Base-by-base conservation (phyloP, 2,329 filamentous ascomycete genomes). In the Stagonosporopsis cucurbitacearum region DNA sequence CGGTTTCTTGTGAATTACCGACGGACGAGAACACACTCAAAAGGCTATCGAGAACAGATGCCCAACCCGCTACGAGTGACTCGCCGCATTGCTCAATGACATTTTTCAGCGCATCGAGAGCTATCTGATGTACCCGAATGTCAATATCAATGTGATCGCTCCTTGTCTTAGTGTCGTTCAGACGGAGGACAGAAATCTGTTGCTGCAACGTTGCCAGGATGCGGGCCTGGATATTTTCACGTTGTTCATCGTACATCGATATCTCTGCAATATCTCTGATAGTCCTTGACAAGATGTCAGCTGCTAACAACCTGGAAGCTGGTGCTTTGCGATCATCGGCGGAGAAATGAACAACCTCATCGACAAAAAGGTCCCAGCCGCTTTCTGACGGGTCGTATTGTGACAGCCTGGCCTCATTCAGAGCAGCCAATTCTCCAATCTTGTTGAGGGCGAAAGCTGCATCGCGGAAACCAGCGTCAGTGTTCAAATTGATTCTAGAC, bases 1-100 rank as follows among this genome's bases (percentile, higher is more conserved):
- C 23, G 9, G 3, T 12, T 35, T 51, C 39, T 2, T 25, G 37
- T 30, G 20, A 6, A 20, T 52, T 17, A n/a, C 45, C 28, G 37
- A 51, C 41, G 3, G 50, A 33, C 7, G 63, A 25, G 66, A 97
- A 96, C 2, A 94, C 90, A 67, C 87, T 93, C 60, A 88, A 86
- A 60, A 98, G 89, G 58, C 97, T 88, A 40, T 90, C 87, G 63
- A 99, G 95, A 0, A 92, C 87, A 44, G 91, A 84, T 43, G 89
- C 85, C 95, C 95, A 99, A 4, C 92, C 93, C 62, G 86, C 88
- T 13, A 89, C 81, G 6, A 98, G 82, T 0, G 86, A 87, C 70
- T 99, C 93, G 8, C 94, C 95, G 65, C 89, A 94, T 59, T 92
- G 89, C 69, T 98, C 94, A 2, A 99, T 82, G 19, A 97, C 86